Evolutionary conservation across 176 grass and related monocot genomes (phyloP).

Genomic region (Alloteropsis semialata): DNA sequence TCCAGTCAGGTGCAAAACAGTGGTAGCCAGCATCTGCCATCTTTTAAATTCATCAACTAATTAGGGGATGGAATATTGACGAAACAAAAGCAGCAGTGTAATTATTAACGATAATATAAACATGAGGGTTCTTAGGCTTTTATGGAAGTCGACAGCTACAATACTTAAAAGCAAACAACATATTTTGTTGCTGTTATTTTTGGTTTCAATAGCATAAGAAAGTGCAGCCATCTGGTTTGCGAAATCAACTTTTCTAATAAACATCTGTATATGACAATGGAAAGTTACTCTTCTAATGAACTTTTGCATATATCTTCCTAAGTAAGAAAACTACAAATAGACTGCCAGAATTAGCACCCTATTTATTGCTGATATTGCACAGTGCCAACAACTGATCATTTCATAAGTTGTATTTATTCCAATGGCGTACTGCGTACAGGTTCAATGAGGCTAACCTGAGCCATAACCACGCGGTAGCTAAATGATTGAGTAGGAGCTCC

Average conservation of each 20-base stretch:
- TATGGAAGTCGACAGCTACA: background rate
- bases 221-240: background rate
- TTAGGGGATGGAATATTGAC: constrained; percentile 33
- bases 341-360: background rate
- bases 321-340: background rate
- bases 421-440: background rate
- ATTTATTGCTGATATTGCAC: background rate
- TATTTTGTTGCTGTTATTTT: background rate
- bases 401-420: background rate
- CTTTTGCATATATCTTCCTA: background rate
- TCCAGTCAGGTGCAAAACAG: constrained; percentile 94
- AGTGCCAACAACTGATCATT: background rate
- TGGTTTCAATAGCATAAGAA: constrained; percentile 11
- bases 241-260: background rate
- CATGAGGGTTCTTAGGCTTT: constrained; percentile 4
- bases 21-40: constrained; percentile 86
- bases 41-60: constrained; percentile 48
- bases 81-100: background rate
- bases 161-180: background rate
- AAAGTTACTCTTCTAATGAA: background rate
- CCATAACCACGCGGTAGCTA: constrained; percentile 83
- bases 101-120: background rate
- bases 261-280: background rate
- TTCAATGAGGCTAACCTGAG: constrained; percentile 62
- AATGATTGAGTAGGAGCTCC: constrained; percentile 96